Conservation (phyloP, 257 asterid genomes). For the Mitragyna speciosa region DNA sequence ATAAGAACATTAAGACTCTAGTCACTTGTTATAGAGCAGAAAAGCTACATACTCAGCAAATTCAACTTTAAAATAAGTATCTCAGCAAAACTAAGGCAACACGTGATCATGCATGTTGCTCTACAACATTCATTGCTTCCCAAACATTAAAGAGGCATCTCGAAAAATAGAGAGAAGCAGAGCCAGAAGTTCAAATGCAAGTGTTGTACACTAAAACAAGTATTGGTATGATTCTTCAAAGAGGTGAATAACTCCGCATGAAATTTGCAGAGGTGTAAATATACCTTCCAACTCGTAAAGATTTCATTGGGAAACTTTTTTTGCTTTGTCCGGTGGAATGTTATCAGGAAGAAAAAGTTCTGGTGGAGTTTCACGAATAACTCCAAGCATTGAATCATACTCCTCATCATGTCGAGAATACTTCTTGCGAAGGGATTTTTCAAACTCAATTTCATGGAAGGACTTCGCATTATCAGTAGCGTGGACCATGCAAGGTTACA, state of each 20-base stretch:
- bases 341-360: slow-evolving; percentile 78
- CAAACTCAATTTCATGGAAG: slow-evolving; percentile 74
- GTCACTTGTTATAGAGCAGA: not conserved
- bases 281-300: slow-evolving; percentile 17
- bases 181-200: not conserved
- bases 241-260: not conserved
- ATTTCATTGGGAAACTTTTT: slow-evolving; percentile 49
- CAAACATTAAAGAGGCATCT: not conserved
- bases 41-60: not conserved
- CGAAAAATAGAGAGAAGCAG: not conserved
- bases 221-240: slow-evolving; percentile 16
- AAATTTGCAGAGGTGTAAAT: slow-evolving; percentile 1
- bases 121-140: not conserved
- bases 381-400: slow-evolving; percentile 77
- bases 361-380: slow-evolving; percentile 74
- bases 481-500: slow-evolving; percentile 78
- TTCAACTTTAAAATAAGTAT: not conserved
- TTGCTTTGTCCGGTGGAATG: slow-evolving; percentile 62
- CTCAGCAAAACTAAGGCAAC: not conserved
- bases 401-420: slow-evolving; percentile 71
- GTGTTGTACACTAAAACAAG: slow-evolving; percentile 9
- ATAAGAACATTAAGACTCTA: not conserved
- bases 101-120: not conserved
- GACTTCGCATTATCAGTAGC: slow-evolving; percentile 79
- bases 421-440: slow-evolving; percentile 72